Evolutionary conservation across 148 eudicot species (phyloP), one percentile per base, ranked within the genome.

Genomic region (Oxyria digyna): DNA sequence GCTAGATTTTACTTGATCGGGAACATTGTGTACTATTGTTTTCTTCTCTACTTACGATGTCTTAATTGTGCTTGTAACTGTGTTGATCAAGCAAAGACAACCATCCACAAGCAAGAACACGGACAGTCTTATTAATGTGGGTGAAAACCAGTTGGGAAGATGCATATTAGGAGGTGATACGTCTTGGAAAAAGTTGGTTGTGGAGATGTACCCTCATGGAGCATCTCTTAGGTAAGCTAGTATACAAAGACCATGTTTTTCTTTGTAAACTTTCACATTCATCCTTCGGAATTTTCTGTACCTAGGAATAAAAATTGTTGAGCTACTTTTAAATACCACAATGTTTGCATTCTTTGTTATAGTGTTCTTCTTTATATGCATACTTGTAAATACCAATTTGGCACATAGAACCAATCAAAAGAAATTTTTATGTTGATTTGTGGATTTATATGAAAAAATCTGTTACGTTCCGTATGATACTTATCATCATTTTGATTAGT

Each of bases 61-160:
- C 71, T 67, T 65, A 52, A 65, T 72, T 35, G 6, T 63, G 17
- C 42, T 71, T 23, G 14, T 12, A 20, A 26, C 81, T 82, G 18
- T 74, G 77, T 84, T 78, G 87, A 74, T 87, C 85, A 89, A 92
- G 94, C 83, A 82, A 92, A 92, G 98, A 70, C 98, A 87, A 79
- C 85, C 91, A 72, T 96, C 91, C 76, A 81, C 98, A 67, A 86
- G 88, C 86, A 93, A 83, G 70, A 79, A 77, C 77, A 91, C 89
- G 69, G 76, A 74, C 67, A 27, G 81, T 38, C 71, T 76, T 55
- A 67, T 93, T 54, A 75, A 80, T 9, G 70, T 90, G 26, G 97
- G 81, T 40, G 76, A 77, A 15, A 81, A 71, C 73, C 77, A 78
- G 29, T 54, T 54, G 66, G 92, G 78, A 69, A 86, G 82, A 76